Conservation (phyloP, 2,329 filamentous ascomycete species). For the Calonectria leucothoes region DNA sequence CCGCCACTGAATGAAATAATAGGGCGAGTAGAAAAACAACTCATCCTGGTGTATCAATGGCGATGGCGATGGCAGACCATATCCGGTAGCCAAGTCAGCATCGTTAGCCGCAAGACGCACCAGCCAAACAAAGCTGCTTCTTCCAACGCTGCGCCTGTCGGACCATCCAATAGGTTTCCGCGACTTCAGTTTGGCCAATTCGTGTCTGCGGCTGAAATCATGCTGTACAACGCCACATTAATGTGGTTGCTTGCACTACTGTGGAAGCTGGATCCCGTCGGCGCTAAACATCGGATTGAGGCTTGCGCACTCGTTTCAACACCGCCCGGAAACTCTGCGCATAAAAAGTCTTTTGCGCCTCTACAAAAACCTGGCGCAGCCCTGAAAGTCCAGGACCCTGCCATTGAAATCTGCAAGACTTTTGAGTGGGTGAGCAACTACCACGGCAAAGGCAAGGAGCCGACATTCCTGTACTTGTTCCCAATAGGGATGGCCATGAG, state of each 20-base stretch:
- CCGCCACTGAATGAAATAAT: neutral
- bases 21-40: slow-evolving; percentile 2
- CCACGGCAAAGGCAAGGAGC: slow-evolving; percentile 19
- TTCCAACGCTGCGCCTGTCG: neutral
- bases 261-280: slow-evolving; percentile 31
- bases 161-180: neutral
- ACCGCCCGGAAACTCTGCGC: neutral
- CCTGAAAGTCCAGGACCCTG: slow-evolving; percentile 15
- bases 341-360: slow-evolving; percentile 14
- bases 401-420: slow-evolving; percentile 20
- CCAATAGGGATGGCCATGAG: slow-evolving; percentile 28
- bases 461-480: slow-evolving; percentile 23
- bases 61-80: slow-evolving; percentile 21
- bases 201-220: slow-evolving; percentile 21
- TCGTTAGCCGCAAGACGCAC: neutral
- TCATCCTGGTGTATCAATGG: slow-evolving; percentile 7
- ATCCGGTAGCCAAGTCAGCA: slow-evolving; percentile 6
- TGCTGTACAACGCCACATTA: slow-evolving; percentile 32
- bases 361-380: slow-evolving; percentile 16
- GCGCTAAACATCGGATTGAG: slow-evolving; percentile 20
- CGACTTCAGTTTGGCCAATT: slow-evolving; percentile 16
- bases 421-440: slow-evolving; percentile 27
- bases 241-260: slow-evolving; percentile 34
- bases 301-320: neutral
- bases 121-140: slow-evolving; percentile 1